These are phyloP conservation scores for Linnemannia exigua DNA, from an alignment of 192 early-diverging fungal species.

Conservation along the genomic window DNA sequence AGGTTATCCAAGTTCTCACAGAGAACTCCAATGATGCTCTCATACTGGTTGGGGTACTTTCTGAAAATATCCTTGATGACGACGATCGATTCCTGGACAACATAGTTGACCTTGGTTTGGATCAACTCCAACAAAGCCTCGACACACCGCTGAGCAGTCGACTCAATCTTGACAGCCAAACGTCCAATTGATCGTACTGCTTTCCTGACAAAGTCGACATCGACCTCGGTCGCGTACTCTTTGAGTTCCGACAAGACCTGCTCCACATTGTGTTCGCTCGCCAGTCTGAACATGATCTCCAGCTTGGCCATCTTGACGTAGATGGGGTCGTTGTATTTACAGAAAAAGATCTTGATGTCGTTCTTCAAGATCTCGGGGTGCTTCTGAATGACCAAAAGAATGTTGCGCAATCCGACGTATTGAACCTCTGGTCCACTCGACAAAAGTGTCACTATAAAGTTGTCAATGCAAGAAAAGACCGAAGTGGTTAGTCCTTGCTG, in stretches of 20 bases:
- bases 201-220: constrained; percentile 98
- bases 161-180: constrained; percentile 96
- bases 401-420: constrained; percentile 97
- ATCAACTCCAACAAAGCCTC: constrained; percentile 90
- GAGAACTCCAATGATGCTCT: constrained; percentile 90
- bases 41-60: constrained; percentile 98
- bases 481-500: background rate
- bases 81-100: constrained; percentile 97
- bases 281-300: constrained; percentile 93
- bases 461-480: background rate
- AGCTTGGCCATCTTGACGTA: constrained; percentile 99
- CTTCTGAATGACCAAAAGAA: constrained; percentile 92
- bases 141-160: constrained; percentile 89
- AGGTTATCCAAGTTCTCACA: constrained; percentile 97
- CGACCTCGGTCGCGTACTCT: constrained; percentile 96
- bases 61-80: constrained; percentile 99
- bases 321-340: constrained; percentile 99
- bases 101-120: constrained; percentile 98
- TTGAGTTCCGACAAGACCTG: constrained; percentile 92
- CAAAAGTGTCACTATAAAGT: constrained; percentile 84
- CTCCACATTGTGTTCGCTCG: constrained; percentile 85
- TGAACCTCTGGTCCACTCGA: constrained; percentile 94
- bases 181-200: constrained; percentile 98
- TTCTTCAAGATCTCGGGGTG: constrained; percentile 91
- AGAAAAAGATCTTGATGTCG: constrained; percentile 99